These are phyloP conservation scores for Euclidium syriacum DNA, from an alignment of 345 rosid genomes.

Conservation along the genomic window DNA sequence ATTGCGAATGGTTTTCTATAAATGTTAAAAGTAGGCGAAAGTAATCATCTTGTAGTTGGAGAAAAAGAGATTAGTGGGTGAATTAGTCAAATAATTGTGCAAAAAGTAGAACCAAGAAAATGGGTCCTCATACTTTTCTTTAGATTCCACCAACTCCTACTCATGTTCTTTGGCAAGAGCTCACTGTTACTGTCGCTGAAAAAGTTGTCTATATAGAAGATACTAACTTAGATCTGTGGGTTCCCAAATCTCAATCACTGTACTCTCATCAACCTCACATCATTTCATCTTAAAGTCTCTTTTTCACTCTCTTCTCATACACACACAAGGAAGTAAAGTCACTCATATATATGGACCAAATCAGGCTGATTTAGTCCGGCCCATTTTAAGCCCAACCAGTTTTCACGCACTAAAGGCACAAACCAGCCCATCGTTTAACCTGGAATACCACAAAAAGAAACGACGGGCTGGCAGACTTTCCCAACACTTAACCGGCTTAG, in stretches of 20 bases:
- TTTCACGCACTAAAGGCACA: not conserved
- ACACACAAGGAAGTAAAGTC: not conserved
- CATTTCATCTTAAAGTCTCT: constrained; percentile 8
- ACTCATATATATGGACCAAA: no score
- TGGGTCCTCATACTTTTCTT: not conserved
- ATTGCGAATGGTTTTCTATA: not conserved
- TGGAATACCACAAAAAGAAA: no score
- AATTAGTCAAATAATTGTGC: constrained; percentile 21
- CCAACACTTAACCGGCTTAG: no score
- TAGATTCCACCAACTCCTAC: constrained; percentile 21
- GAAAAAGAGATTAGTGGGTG: constrained; percentile 12
- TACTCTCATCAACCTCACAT: constrained; percentile 26
- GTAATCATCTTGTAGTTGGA: not conserved
- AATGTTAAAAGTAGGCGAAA: not conserved
- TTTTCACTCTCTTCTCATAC: not conserved
- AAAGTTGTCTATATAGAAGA: constrained; percentile 9
- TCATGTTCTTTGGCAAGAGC: constrained; percentile 10
- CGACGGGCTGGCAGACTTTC: no score
- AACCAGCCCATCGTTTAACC: not conserved
- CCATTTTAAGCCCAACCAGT: not conserved
- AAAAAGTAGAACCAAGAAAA: constrained; percentile 15
- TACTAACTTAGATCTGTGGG: constrained; percentile 9
- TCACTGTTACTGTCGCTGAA: constrained; percentile 20
- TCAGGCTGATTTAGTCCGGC: not conserved
- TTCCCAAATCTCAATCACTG: constrained; percentile 31